phyloP scores from a whole-genome alignment of 2,329 filamentous ascomycete genomes.

The Stemphylium beticola region DNA sequence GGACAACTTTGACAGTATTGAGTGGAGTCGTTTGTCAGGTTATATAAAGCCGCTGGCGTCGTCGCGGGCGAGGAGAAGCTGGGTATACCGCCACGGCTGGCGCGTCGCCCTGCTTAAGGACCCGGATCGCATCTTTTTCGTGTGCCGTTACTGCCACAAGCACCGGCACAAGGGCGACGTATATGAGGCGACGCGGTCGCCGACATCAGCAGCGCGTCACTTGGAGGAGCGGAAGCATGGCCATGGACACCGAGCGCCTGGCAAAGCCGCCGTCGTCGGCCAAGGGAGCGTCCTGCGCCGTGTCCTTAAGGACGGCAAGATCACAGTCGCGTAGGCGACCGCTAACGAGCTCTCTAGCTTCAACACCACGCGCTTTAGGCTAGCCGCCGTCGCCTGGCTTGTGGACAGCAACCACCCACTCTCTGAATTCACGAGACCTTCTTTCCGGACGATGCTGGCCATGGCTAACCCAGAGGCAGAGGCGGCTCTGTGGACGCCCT shows the following conservation, averaged over 20 bases:
- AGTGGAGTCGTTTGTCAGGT: too few relatives aligned
- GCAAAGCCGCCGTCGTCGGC: neutral
- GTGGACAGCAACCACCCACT: neutral
- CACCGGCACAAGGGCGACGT: neutral
- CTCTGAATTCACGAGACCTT: neutral
- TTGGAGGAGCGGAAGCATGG: neutral
- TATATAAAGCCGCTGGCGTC: too few relatives aligned
- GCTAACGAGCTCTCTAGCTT: neutral
- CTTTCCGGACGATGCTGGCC: neutral
- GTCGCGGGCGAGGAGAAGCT: too few relatives aligned
- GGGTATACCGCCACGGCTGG: too few relatives aligned
- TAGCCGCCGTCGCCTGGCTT: neutral
- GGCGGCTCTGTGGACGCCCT: neutral
- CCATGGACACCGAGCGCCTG: neutral
- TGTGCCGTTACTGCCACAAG: slow-evolving; percentile 6
- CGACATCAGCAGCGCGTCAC: slow-evolving; percentile 1
- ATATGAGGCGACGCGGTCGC: too few relatives aligned
- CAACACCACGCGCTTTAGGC: neutral
- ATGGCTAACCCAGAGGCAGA: slow-evolving; percentile 10
- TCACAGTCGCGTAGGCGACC: neutral
- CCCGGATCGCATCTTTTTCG: neutral
- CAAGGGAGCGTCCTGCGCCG: neutral
- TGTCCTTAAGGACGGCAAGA: neutral
- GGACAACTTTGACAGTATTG: too few relatives aligned
- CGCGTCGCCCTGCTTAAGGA: too few relatives aligned